Base-by-base conservation (phyloP, 1,139 yeast genomes). In the Taphrina wiesneri region DNA sequence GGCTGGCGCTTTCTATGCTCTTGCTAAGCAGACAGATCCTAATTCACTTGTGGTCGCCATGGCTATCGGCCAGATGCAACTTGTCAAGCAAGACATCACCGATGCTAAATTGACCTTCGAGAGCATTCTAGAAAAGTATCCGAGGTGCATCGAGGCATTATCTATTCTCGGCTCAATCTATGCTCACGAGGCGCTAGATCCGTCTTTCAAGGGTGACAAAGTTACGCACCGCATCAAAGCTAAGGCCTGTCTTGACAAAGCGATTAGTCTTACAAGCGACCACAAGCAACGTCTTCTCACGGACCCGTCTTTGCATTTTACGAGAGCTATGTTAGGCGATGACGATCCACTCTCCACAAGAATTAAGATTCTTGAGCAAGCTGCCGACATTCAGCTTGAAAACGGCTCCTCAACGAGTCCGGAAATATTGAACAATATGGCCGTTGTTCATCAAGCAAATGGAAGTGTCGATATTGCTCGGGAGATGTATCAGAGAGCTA, bases 21-120 rank as follows among this genome's bases (percentile, higher is more conserved):
- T 84, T 71, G 84, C 95, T n/a, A 69, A 72, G 52, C 70, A 70
- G 19, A 71, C 71, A 6, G 72, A 72, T 46, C 60, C 70, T 5
- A 69, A 67, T 25, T 73, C 87, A 71, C 74, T 86, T 13, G 80
- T 88, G 41, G 87, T 97, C 0, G 85, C 85, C 71, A 79, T 92
- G 67, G 98, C 97, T 32, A 82, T 89, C 69, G 97, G 96, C 0
- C 95, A 90, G 75, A 85, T 96, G 2, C 93, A 90, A 74, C 82
- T 87, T 69, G 82, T 86, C 67, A 86, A 91, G 74, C 85, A 87
- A 41, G 85, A 89, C 59, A 76, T 83, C 17, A 92, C 90, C 71
- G 98, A 92, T 74, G 95, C 98, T 13, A 84, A 87, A 69, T 81
- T 92, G 70, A 86, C 96, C 0, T 88, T 89, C 73, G 98, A 93